Base-by-base conservation (phyloP, 345 rosid genomes). In the Gossypium raimondii region DNA sequence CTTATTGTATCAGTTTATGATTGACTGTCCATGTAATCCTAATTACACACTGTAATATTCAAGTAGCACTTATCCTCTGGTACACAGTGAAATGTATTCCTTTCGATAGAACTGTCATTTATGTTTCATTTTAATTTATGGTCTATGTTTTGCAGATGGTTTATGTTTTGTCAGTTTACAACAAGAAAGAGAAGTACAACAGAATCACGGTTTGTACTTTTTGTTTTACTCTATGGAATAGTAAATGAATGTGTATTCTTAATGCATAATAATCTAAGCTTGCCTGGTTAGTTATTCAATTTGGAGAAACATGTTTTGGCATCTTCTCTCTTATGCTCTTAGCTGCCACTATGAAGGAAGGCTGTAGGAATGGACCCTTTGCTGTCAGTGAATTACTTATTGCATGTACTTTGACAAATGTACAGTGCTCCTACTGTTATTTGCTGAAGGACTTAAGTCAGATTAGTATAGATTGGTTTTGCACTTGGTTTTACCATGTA, bases 111-210 rank as follows among this genome's bases (percentile, higher is more conserved):
- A 50, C 3, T 10, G 58, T 14, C 9, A 48, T 25, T 50, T 68
- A 16, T 3, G 52, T 44, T 73, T n/a, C 59, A n/a, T 48, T 38
- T 60, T 8, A 47, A 27, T 20, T 70, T 79, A 27, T 73, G 64
- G 29, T 53, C 76, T 78, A 66, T 76, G 18, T 76, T 76, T 68
- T 82, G 85, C 99, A 96, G 98, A 93, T 90, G 98, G 92, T 96
- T 76, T 96, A 96, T 43, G 99, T 96, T 78, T 83, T 96, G 72
- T 96, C 90, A 50, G 87, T 93, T 14, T 92, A 96, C 82, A 90
- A 87, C 97, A 93, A 89, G 89, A 96, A 93, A 84, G 98, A 93
- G 83, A 96, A 96, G 79, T 48, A 85, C 80, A 91, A 92, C 38
- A 86, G 97, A 73, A 86, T 93, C 82, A 93, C 90, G 86, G 99